phyloP scores from a whole-genome alignment of 2,329 filamentous ascomycete species.

The Fonsecaea pedrosoi region DNA sequence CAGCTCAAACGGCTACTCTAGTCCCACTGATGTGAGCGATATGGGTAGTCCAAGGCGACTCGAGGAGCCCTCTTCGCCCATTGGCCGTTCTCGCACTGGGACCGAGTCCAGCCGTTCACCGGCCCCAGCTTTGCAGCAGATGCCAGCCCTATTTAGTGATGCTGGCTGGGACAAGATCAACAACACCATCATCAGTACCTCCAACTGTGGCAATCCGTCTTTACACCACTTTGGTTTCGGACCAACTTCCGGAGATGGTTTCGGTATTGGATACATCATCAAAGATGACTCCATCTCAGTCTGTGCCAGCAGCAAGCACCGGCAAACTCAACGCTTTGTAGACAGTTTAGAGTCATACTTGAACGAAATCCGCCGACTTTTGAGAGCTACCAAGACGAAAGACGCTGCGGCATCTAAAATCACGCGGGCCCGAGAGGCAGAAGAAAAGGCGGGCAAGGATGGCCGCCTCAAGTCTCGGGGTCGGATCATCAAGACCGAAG shows the following conservation, averaged over 20 bases:
- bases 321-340: conserved; percentile 89
- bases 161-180: conserved; percentile 93
- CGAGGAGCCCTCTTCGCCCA: conserved; percentile 42
- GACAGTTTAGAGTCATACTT: conserved; percentile 90
- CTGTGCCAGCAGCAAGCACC: conserved; percentile 89
- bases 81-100: conserved; percentile 56
- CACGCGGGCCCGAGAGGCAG: conserved; percentile 67
- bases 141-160: conserved; percentile 86
- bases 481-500: conserved; percentile 53
- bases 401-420: conserved; percentile 61
- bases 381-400: conserved; percentile 69
- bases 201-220: conserved; percentile 97
- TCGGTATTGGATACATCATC: conserved; percentile 98
- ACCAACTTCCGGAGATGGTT: conserved; percentile 89
- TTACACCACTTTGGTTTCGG: conserved; percentile 97
- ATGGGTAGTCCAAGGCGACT: conserved; percentile 40
- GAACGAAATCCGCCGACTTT: conserved; percentile 83
- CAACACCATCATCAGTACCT: conserved; percentile 91
- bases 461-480: conserved; percentile 71
- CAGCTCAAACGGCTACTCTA: conserved; percentile 69
- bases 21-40: conserved; percentile 53
- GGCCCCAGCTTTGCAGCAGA: conserved; percentile 50
- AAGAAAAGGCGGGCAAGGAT: conserved; percentile 53
- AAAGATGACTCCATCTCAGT: conserved; percentile 91
- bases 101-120: conserved; percentile 48